A percentile compares a stretch with the other conserved stretches of the same genome.
Conservation (phyloP, 1,139 yeast species). For the Geotrichum reessii region DNA sequence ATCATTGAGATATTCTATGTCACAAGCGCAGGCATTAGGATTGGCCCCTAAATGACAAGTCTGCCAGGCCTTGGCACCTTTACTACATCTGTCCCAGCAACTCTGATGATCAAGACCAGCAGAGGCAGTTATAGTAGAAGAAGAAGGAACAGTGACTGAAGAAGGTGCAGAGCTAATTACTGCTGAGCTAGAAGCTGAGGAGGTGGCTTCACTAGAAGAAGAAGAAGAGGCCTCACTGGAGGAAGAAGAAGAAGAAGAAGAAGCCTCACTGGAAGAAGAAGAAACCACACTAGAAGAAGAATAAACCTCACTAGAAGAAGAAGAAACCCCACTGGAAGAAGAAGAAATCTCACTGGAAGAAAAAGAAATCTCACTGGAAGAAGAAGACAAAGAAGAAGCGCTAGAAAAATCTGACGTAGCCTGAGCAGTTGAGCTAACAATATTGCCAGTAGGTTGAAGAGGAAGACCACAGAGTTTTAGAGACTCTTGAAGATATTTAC, state of each 20-base stretch:
- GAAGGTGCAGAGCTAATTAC: neutral
- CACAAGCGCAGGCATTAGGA: neutral
- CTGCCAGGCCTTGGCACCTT: neutral
- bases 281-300: neutral
- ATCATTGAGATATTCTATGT: neutral
- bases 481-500: conserved; percentile 6
- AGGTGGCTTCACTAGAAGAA: neutral
- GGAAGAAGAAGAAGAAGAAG: neutral
- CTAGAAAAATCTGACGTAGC: neutral
- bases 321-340: neutral
- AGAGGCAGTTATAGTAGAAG: neutral
- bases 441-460: conserved; percentile 8
- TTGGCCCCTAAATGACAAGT: neutral
- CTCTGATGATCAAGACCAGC: neutral
- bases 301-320: neutral
- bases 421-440: neutral
- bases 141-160: neutral
- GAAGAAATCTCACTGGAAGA: neutral
- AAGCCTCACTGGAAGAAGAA: neutral
- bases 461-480: conserved; percentile 10
- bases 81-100: neutral
- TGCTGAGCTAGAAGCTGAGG: neutral
- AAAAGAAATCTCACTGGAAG: neutral
- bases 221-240: neutral
- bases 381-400: neutral